Base-by-base conservation (phyloP, 371 early-diverging fungal species). In the Mortierella sp. region DNA sequence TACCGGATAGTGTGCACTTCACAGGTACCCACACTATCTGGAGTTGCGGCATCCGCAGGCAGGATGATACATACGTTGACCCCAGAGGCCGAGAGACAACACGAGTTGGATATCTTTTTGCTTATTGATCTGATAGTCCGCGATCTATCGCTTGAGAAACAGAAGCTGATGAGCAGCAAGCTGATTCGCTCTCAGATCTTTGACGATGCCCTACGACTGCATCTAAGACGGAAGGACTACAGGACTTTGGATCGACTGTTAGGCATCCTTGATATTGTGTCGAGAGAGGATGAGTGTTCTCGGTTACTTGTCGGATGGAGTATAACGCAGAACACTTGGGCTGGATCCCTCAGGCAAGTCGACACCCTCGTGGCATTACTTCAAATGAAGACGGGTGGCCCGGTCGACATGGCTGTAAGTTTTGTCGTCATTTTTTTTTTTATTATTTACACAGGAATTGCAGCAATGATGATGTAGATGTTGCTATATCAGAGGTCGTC, bases 241-340 rank as follows among this genome's bases (percentile, higher is more conserved):
- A 17, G 28, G n/a, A 43, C 58, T 6, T 21, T 73, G 41, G 51
- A 60, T 19, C 48, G 32, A 14, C 37, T 53, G 5, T 34, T 73
- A 4, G 28, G 30, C 4, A 50, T 73, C 8, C 1, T 73, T 27
- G 68, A 63, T 28, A 30, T 67, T 3, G 47, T 67, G 12, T 53
- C 59, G 15, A 27, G 50, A 11, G 73, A 73, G 5, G 14, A 39
- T 1, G 60, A 54, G 28, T 73, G 68, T 44, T 56, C 63, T 11
- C 58, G 59, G 19, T 11, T 67, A 24, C 26, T 67, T 11, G 47
- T 62, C 26, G 73, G 73, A 2, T 73, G 67, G 68, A 67, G 67
- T 21, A 37, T 62, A 24, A 57, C 54, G 12, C 32, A 53, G 19
- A 21, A 28, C 17, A 46, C 21, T 17, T 73, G 67, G 73, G 53